Base-by-base conservation (phyloP, 768 basidiomycete genomes). In the Dacryopinax primogenitus region DNA sequence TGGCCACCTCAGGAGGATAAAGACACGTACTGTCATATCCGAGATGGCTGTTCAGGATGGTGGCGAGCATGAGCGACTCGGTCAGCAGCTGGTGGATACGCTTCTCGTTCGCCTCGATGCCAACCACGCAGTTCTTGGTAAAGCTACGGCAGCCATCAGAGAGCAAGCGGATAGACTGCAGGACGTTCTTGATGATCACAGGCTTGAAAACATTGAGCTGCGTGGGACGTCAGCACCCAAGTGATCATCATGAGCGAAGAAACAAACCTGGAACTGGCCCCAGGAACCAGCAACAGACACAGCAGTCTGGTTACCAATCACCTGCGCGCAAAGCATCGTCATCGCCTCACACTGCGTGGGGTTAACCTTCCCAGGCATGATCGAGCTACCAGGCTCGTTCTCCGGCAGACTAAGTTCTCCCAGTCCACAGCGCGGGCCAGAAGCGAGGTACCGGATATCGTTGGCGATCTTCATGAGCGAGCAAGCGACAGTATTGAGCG, bases 361-460 rank as follows among this genome's bases (percentile, higher is more conserved):
- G 78, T 99, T 99, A 66, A 99, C 96, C 79, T 99, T 98, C 67
- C 96, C 96, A 6, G 94, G 96, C 96, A 99, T 99, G 78, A 99
- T 98, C 66, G 92, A 95, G 72, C 92, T 94, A 58, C 96, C 96
- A 45, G 96, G 96, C 77, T 99, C 96, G 75, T 99, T 99, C 78
- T 98, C 96, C 12, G 96, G 96, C 62, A 98, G 78, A 70, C 83
- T 86, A 39, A 99, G 79, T 77, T 99, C 96, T 26, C 96, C 96
- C 51, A 99, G 82, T 65, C 96, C 96, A 72, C 96, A 99, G 45
- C 96, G 88, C 66, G 96, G 96, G 65, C 96, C 96, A 62, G 95
- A 98, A 28, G 86, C 95, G 70, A 99, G 87, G 82, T 88, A 98
- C 63, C 96, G 87, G 73, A 99, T 95, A 72, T 99, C 96, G 74